These are phyloP conservation scores for Intubia oerlemansii DNA, from an alignment of 2,329 filamentous ascomycete species.

Conservation along the genomic window DNA sequence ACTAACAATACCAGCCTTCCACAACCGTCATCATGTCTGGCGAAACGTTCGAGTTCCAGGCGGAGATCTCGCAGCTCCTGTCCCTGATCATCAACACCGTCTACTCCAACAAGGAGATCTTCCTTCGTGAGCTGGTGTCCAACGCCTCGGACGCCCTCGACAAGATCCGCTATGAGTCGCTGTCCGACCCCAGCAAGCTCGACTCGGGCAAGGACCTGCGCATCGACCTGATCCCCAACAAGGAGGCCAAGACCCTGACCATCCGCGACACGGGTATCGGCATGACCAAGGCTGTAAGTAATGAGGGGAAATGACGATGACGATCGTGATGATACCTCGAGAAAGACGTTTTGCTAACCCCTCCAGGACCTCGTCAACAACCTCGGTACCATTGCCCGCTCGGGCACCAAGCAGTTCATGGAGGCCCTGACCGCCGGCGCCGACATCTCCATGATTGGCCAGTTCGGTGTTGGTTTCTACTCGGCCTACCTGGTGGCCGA, in stretches of 20 bases:
- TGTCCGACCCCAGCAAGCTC: conserved; percentile 93
- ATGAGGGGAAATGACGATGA: no score
- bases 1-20: no score
- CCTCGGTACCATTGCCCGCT: conserved; percentile 97
- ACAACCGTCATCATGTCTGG: conserved; percentile 63
- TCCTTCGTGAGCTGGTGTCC: conserved; percentile 94
- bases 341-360: no score
- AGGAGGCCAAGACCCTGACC: conserved; percentile 92
- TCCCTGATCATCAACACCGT: conserved; percentile 99
- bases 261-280: conserved; percentile 97
- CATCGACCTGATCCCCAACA: conserved; percentile 97
- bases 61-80: conserved; percentile 99
- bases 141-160: conserved; percentile 97
- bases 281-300: conserved; percentile 98
- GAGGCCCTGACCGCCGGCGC: conserved; percentile 95
- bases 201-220: conserved; percentile 94
- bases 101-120: conserved; percentile 99
- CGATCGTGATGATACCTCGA: no score
- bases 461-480: conserved; percentile 99
- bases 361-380: conserved; percentile 99
- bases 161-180: conserved; percentile 98
- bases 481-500: conserved; percentile 98
- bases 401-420: conserved; percentile 99
- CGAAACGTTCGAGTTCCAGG: conserved; percentile 99
- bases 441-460: conserved; percentile 99